These are phyloP conservation scores for Sporisorium exsertum DNA, from an alignment of 1,284 basidiomycete species.

Conservation along the genomic window DNA sequence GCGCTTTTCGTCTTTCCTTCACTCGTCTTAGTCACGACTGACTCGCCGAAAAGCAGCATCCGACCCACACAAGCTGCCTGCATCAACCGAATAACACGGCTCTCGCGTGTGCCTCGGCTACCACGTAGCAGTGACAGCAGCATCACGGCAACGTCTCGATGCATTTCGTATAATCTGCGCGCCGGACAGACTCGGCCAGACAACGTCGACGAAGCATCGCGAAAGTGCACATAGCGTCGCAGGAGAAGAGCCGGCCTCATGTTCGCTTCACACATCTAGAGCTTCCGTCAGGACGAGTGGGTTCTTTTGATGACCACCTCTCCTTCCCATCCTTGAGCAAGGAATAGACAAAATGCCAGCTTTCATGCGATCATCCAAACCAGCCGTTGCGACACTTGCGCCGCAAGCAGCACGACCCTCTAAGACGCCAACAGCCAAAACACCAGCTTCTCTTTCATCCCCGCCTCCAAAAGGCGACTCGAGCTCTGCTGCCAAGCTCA, in stretches of 20 bases:
- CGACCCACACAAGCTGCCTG: not conserved
- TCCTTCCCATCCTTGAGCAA: not conserved
- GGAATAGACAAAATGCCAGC: slow-evolving; percentile 12
- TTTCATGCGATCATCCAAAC: slow-evolving; percentile 22
- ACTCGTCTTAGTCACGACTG: not conserved
- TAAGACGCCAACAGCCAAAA: not conserved
- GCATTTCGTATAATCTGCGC: no score
- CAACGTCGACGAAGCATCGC: no score
- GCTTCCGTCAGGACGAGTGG: not conserved
- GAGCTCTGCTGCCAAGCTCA: slow-evolving; percentile 30
- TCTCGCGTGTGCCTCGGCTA: not conserved
- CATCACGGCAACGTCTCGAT: no score
- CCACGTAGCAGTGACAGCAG: no score
- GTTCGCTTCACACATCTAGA: slow-evolving; percentile 2
- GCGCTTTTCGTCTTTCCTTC: not conserved
- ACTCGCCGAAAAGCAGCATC: not conserved
- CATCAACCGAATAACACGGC: no score
- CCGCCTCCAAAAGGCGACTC: not conserved
- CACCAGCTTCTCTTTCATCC: not conserved
- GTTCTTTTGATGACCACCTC: not conserved
- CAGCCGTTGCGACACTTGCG: slow-evolving; percentile 2
- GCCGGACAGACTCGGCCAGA: no score
- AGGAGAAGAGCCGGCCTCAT: slow-evolving; percentile 9
- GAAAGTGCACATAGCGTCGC: not conserved
- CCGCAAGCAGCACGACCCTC: slow-evolving; percentile 9